These are phyloP conservation scores for Populus deltoides DNA, from an alignment of 345 rosid genomes.

Conservation along the genomic window DNA sequence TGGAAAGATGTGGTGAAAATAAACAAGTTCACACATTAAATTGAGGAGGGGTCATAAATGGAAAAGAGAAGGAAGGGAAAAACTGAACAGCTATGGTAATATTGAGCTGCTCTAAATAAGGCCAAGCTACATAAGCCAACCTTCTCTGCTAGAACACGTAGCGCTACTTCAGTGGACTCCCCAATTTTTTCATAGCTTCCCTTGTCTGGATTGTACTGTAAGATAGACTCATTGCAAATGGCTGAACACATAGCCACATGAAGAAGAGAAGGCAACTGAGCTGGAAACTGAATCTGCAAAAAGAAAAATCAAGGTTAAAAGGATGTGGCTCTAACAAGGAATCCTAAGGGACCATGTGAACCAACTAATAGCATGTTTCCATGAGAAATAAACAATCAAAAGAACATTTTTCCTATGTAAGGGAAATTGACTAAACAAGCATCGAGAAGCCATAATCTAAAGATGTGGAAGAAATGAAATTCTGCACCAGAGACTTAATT, in stretches of 20 bases:
- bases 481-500: not conserved
- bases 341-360: not conserved
- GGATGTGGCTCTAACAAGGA: conserved; percentile 9
- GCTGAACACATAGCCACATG: conserved; percentile 95
- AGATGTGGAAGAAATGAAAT: not conserved
- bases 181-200: conserved; percentile 91
- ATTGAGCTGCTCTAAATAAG: not conserved
- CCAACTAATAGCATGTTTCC: not conserved
- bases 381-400: not conserved
- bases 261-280: conserved; percentile 91
- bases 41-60: not conserved
- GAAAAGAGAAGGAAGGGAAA: not conserved
- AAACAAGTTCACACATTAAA: not conserved
- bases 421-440: not conserved
- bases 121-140: conserved; percentile 37
- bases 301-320: conserved; percentile 20
- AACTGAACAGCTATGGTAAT: not conserved
- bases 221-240: conserved; percentile 87
- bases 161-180: conserved; percentile 98
- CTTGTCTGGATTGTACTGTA: conserved; percentile 96
- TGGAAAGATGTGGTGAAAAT: conserved; percentile 37
- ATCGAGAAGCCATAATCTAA: not conserved
- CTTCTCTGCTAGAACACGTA: conserved; percentile 94
- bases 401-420: not conserved
- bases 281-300: conserved; percentile 86